phyloP scores from a whole-genome alignment of 23 red algal species.

The Gracilaria caudata region DNA sequence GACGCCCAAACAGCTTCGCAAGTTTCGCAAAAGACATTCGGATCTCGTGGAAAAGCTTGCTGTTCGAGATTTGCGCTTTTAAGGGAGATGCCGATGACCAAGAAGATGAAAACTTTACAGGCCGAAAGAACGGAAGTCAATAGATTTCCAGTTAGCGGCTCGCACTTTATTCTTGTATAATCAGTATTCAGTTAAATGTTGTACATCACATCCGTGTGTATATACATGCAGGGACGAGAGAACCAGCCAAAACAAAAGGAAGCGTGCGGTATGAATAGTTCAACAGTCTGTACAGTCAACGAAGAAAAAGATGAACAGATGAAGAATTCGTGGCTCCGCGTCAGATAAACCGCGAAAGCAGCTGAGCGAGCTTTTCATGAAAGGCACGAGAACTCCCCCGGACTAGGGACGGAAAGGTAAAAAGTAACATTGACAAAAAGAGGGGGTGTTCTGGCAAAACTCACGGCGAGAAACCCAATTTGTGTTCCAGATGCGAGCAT shows the following conservation, averaged over 20 bases:
- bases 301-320: background rate
- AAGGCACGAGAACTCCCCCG: background rate
- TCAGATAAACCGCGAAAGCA: background rate
- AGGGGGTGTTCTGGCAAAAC: background rate
- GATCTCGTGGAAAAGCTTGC: slow-evolving; percentile 49
- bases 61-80: slow-evolving; percentile 23
- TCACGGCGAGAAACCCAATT: background rate
- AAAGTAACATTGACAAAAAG: background rate
- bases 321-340: background rate
- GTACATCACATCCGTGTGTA: background rate
- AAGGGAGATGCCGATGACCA: background rate
- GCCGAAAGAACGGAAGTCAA: background rate
- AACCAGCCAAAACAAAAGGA: background rate
- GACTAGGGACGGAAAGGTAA: background rate
- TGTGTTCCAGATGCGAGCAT: background rate
- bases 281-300: background rate
- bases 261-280: background rate
- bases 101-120: background rate
- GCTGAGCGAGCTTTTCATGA: background rate
- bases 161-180: background rate
- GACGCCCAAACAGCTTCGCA: slow-evolving; percentile 8
- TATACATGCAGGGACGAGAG: background rate
- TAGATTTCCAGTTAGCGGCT: background rate
- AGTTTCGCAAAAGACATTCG: slow-evolving; percentile 48
- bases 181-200: background rate